These are phyloP conservation scores for Leccinum variabile DNA, from an alignment of 1,284 basidiomycete species.

Conservation along the genomic window DNA sequence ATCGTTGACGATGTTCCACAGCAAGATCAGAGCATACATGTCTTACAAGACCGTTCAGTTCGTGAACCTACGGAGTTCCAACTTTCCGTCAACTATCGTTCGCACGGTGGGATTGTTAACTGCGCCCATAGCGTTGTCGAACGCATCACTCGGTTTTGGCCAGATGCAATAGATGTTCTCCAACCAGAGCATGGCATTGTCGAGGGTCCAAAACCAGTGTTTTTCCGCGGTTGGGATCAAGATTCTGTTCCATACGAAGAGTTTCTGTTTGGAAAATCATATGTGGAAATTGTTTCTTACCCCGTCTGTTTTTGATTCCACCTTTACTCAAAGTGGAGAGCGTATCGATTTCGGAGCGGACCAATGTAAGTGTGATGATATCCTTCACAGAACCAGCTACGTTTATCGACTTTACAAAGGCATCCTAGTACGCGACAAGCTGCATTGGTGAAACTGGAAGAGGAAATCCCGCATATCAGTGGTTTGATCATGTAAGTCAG, in stretches of 20 bases:
- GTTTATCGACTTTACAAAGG: constrained; percentile 38
- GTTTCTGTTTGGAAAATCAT: constrained; percentile 55
- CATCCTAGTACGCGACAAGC: constrained; percentile 66
- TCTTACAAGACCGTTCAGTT: constrained; percentile 19
- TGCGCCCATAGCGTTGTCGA: constrained; percentile 65
- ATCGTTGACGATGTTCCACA: constrained; percentile 5
- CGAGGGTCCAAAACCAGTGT: constrained; percentile 58
- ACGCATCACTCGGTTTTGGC: constrained; percentile 63
- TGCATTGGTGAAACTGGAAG: constrained; percentile 49
- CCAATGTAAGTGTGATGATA: constrained; percentile 49
- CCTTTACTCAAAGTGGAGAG: constrained; percentile 39
- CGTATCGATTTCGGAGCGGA: constrained; percentile 66
- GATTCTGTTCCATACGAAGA: constrained; percentile 54
- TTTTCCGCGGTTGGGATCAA: constrained; percentile 56
- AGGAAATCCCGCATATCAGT: constrained; percentile 55
- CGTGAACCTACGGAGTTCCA: constrained; percentile 53
- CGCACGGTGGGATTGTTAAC: constrained; percentile 69
- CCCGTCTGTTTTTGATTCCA: constrained; percentile 1
- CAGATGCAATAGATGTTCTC: constrained; percentile 62
- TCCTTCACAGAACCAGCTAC: not conserved
- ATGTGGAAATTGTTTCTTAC: constrained; percentile 13
- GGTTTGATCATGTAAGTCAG: constrained; percentile 59
- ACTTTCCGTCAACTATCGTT: constrained; percentile 66
- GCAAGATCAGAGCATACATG: constrained; percentile 20
- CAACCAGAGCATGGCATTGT: constrained; percentile 58